phyloP scores from a whole-genome alignment of 2,329 filamentous ascomycete genomes.

The Cladosporium sp. region DNA sequence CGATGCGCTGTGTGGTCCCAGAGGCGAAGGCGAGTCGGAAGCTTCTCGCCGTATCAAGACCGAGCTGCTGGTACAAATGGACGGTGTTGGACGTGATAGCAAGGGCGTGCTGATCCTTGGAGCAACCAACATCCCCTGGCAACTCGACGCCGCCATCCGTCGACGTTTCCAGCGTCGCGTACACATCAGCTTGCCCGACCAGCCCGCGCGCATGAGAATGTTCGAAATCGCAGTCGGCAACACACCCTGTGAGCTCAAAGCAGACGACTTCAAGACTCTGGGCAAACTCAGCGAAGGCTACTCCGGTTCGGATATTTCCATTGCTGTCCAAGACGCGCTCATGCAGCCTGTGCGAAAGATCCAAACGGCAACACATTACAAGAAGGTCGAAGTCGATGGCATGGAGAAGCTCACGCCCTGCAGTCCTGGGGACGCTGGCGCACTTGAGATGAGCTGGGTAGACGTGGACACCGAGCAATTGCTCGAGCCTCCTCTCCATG shows the following conservation, averaged over 20 bases:
- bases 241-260: constrained; percentile 78
- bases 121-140: constrained; percentile 98
- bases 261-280: constrained; percentile 72
- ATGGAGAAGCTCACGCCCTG: constrained; percentile 74
- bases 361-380: constrained; percentile 95
- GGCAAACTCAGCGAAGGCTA: constrained; percentile 85
- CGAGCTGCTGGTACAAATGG: constrained; percentile 97
- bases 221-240: constrained; percentile 92
- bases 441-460: constrained; percentile 90
- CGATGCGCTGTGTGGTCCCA: constrained; percentile 89
- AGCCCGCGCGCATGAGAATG: constrained; percentile 84
- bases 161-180: constrained; percentile 93
- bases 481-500: constrained; percentile 75
- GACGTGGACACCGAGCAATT: constrained; percentile 78
- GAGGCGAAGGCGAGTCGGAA: constrained; percentile 93
- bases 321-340: constrained; percentile 89
- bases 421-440: constrained; percentile 81
- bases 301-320: constrained; percentile 91
- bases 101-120: constrained; percentile 91
- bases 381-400: constrained; percentile 69
- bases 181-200: constrained; percentile 88
- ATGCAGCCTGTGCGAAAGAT: constrained; percentile 98
- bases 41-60: constrained; percentile 97
- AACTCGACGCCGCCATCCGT: constrained; percentile 91
- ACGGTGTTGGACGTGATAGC: constrained; percentile 93